Evolutionary conservation across 768 basidiomycete genomes (phyloP), one percentile per base, ranked within the genome.

Genomic region (Nidula microcarpa): DNA sequence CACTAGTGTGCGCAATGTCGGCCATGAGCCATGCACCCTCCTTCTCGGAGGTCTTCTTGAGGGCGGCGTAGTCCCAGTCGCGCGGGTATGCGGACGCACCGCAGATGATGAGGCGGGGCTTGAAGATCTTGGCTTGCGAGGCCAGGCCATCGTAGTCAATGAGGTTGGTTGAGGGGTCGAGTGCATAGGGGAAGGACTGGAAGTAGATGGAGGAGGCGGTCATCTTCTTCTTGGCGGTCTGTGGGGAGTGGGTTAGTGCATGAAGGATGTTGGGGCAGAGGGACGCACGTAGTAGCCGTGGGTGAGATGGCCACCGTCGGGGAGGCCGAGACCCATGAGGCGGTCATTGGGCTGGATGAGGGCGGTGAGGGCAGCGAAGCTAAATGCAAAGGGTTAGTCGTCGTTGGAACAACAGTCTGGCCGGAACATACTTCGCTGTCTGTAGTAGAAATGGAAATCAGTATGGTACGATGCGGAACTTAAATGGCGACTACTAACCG

Each of bases 221-320:
- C 87, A 99, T 98, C 75, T 99, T 98, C 81, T 98, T 97, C 78
- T 98, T 98, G 55, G 94, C 92, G 53, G 94, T 96, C 90, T 92
- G 61, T 39, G 45, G 13, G 14, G 54, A 32, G 57, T 13, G 30
- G 34, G 43, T 53, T 49, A 53, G 47, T 36, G 39, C 44, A 50
- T 47, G 16, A 43, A 55, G 16, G 55, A 51, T 39, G 39, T n/a
- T 32, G 34, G 51, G 44, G 7, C 32, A 39, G n/a, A 39, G 43
- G 35, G 23, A 76, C 85, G 60, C 64, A 91, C 89, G 73, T 95
- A 99, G 79, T 96, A 96, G 33, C 96, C 96, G 67, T 98, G 96
- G 34, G 94, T 98, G 61, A 97, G 83, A 71, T 97, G 95, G 47
- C 94, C 96, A 68, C 96, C 96, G 66, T 98, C 95, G 11, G 96